These are phyloP conservation scores for Cyberlindnera petersonii DNA, from an alignment of 805 yeast species.

Conservation along the genomic window DNA sequence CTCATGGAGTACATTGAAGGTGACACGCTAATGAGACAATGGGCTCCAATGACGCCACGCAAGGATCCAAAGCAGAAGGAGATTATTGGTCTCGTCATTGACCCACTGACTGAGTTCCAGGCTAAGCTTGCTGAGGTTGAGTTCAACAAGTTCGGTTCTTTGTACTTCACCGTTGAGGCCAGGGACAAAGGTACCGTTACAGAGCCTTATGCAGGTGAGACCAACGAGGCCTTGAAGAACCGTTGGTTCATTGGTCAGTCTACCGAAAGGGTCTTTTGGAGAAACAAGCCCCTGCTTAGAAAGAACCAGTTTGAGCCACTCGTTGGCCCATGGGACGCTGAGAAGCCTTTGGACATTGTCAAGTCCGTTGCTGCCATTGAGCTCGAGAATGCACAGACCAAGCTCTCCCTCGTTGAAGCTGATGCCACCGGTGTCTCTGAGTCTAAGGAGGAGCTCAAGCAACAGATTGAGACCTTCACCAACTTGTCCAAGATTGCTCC, in stretches of 20 bases:
- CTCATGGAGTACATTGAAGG: slow-evolving; percentile 80
- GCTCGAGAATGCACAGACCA: slow-evolving; percentile 53
- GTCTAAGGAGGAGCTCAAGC: slow-evolving; percentile 38
- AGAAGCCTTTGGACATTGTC: slow-evolving; percentile 59
- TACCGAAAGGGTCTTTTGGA: slow-evolving; percentile 74
- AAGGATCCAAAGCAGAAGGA: slow-evolving; percentile 48
- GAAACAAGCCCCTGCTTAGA: slow-evolving; percentile 54
- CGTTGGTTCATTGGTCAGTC: slow-evolving; percentile 94
- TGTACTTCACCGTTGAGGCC: slow-evolving; percentile 75
- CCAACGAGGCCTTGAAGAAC: slow-evolving; percentile 41
- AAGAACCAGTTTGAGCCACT: slow-evolving; percentile 44
- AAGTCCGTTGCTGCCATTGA: slow-evolving; percentile 63
- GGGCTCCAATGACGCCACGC: slow-evolving; percentile 80
- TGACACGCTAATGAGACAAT: slow-evolving; percentile 75
- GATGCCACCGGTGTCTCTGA: slow-evolving; percentile 43
- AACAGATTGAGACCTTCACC: slow-evolving; percentile 58
- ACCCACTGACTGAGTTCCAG: slow-evolving; percentile 69
- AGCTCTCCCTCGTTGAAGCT: slow-evolving; percentile 51
- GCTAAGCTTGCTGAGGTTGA: slow-evolving; percentile 48
- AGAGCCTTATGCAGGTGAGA: slow-evolving; percentile 59
- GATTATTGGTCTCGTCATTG: slow-evolving; percentile 56
- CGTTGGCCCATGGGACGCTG: slow-evolving; percentile 75
- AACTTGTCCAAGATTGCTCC: slow-evolving; percentile 55
- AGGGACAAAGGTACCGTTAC: slow-evolving; percentile 29
- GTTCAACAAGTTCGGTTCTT: slow-evolving; percentile 75